Evolutionary conservation across 2,329 filamentous ascomycete species (phyloP).

Genomic region (Botrytis porri): DNA sequence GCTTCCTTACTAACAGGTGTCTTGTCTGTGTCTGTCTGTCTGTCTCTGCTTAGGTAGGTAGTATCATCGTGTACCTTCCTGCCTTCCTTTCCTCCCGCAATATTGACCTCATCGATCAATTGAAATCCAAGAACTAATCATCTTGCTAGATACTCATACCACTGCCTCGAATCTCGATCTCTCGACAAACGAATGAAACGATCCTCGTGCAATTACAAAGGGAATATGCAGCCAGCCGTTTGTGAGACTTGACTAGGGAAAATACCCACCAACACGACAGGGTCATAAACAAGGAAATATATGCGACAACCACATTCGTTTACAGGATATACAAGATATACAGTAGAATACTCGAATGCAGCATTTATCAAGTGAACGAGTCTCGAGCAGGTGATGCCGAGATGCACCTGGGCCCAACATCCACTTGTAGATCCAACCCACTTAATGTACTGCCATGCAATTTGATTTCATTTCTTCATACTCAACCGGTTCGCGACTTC

Average conservation of each 20-base stretch:
- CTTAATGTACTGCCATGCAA: background rate
- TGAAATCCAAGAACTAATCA: background rate
- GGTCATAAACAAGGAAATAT: conserved; percentile 3
- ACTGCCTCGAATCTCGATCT: background rate
- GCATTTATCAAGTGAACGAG: background rate
- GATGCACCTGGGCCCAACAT: background rate
- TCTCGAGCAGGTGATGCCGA: background rate
- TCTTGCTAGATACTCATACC: background rate
- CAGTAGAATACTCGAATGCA: background rate
- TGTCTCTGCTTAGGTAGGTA: background rate
- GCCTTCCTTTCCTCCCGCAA: background rate
- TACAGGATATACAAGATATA: background rate
- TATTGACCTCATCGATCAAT: background rate
- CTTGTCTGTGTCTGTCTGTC: background rate
- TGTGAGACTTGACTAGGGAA: background rate
- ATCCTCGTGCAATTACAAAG: background rate
- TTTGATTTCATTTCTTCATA: background rate
- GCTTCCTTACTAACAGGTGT: background rate
- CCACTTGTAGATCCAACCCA: background rate
- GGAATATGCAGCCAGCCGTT: conserved; percentile 8
- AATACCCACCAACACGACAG: background rate
- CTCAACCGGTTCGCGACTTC: background rate
- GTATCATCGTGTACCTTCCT: background rate
- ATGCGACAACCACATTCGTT: background rate
- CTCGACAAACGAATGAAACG: background rate